Evolutionary conservation across 2,329 filamentous ascomycete species (phyloP), one percentile per base, ranked within the genome.

Genomic region (Fusarium oligoseptatum): DNA sequence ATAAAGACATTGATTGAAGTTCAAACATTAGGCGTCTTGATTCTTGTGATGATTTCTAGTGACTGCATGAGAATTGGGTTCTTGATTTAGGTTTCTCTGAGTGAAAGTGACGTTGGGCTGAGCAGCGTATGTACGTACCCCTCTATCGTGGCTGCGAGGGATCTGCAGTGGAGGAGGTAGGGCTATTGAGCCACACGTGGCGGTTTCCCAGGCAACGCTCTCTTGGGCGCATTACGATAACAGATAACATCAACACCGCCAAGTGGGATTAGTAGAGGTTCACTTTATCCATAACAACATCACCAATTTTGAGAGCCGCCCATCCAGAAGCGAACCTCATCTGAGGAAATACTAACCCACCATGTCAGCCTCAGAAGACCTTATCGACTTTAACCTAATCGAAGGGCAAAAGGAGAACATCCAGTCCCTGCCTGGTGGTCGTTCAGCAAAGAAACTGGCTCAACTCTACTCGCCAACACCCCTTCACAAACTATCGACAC

Each of bases 351-450:
- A 78, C 71, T 74, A 75, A 81, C 68, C 64, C 74, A 83, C 79
- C 78, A 91, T 91, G 85, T 85, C 86, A 73, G 76, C 78, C 41
- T 83, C 85, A 71, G 83, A 84, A 70, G 89, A 92, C 76, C 83
- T 91, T 43, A 90, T 92, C 81, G 86, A 91, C 85, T 98, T 99
- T 85, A 94, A 97, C 79, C 90, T 98, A 73, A 98, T 99, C 84
- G 97, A 99, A 85, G 91, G 90, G 56, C 95, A 98, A 79, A 99
- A 99, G 85, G 97, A 99, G 85, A 99, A 99, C 84, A 98, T 99
- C 66, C 95, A 98, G 83, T 92, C 95, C 24, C 89, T 99, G 14
- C 95, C 96, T 17, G 93, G 94, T 72, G 97, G 89, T 24, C 87
- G 97, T 75, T 98, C 96, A 45, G 97, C 96, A 55, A 94, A 92